phyloP scores from a whole-genome alignment of 2,329 filamentous ascomycete species.

The Penicillium occitanis region DNA sequence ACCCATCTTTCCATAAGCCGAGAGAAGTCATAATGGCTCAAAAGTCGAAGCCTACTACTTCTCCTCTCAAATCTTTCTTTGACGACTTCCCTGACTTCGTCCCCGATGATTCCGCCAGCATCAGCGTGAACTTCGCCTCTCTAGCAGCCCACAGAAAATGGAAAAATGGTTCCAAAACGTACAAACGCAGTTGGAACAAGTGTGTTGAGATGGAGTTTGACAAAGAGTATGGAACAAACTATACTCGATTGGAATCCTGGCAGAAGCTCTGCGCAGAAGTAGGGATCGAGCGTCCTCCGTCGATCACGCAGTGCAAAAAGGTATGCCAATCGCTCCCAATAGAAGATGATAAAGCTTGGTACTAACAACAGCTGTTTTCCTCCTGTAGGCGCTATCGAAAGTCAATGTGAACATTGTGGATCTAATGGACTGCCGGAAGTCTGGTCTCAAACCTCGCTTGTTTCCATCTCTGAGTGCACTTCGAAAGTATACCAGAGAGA shows the following conservation, averaged over 20 bases:
- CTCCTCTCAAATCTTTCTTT: conserved; percentile 19
- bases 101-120: conserved; percentile 15
- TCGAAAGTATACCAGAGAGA: conserved; percentile 24
- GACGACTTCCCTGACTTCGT: conserved; percentile 24
- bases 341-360: background rate
- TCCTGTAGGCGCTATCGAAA: conserved; percentile 25
- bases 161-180: conserved; percentile 25
- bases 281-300: conserved; percentile 23
- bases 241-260: conserved; percentile 26
- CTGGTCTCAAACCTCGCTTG: conserved; percentile 10
- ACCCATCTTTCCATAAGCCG: background rate
- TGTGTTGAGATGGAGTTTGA: conserved; percentile 29
- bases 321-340: conserved; percentile 21
- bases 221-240: conserved; percentile 20
- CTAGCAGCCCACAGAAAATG: conserved; percentile 26
- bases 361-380: background rate
- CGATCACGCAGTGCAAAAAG: conserved; percentile 32
- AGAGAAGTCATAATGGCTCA: background rate
- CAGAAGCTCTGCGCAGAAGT: conserved; percentile 30
- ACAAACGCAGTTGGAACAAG: conserved; percentile 26
- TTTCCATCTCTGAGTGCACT: conserved; percentile 24
- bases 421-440: conserved; percentile 29
- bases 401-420: conserved; percentile 35
- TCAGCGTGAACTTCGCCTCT: conserved; percentile 27
- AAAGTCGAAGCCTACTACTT: background rate